Base-by-base conservation (phyloP, 805 yeast species). In the Kazachstania kunashirensis region DNA sequence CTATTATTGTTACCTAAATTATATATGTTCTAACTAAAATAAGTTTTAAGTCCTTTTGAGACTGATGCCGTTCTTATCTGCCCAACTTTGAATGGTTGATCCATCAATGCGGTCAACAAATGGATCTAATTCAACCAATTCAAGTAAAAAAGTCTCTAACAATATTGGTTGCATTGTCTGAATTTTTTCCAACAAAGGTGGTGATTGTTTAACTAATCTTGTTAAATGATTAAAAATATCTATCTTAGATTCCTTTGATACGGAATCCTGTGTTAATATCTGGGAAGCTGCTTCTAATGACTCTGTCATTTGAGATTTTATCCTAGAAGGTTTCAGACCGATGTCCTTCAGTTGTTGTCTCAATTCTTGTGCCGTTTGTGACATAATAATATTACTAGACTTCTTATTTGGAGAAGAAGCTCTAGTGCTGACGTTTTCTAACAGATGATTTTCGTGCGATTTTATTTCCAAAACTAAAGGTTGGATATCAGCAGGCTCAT, bases 11-110 rank as follows among this genome's bases (percentile, higher is more conserved):
- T n/a, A n/a, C n/a, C n/a, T n/a, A n/a, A n/a, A n/a, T n/a, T n/a
- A n/a, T n/a, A n/a, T n/a, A n/a, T n/a, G n/a, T n/a, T n/a, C n/a
- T n/a, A n/a, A n/a, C n/a, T n/a, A n/a, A n/a, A n/a, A n/a, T n/a
- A 8, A 29, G 10, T 29, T 13, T 29, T 25, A 38, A 19, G 27
- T 27, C 19, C 33, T 25, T 26, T 29, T 34, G 3, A 32, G 16
- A 27, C 55, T 52, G n/a, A 58, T 48, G 9, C 63, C 62, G 33
- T 54, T 51, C 5, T 23, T 18, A 23, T 55, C 62, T 2, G 60
- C 60, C 63, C 63, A 58, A 20, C 49, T 52, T 19, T 48, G 49
- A 20, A 58, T 45, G 4, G 54, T 50, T 11, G 37, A 19, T 23
- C 50, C 58, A 24, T 58, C 61, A 5, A 58, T 45, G 14, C 38